Percentiles rank a stretch among this genome's conserved stretches.
These are phyloP conservation scores for Penicillium cosmopolitanum DNA, from an alignment of 495 filamentous ascomycete genomes.

Conservation along the genomic window DNA sequence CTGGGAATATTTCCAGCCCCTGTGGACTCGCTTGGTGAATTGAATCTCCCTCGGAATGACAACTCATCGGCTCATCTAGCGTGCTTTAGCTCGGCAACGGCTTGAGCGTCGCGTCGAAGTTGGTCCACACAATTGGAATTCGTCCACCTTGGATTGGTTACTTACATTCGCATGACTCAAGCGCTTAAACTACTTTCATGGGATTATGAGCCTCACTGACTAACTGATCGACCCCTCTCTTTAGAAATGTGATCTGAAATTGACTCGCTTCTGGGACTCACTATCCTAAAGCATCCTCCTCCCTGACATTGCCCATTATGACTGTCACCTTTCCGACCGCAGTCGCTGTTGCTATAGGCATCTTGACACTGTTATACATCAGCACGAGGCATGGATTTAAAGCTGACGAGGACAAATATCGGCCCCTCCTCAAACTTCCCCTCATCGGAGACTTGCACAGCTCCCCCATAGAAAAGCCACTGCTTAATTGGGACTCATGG, in stretches of 20 bases:
- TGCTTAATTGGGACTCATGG: conserved; percentile 35
- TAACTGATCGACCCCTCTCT: not conserved
- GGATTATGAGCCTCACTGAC: not conserved
- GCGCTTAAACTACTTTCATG: not conserved
- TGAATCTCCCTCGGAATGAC: not conserved
- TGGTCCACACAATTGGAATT: not conserved
- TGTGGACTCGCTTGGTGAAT: too few relatives aligned
- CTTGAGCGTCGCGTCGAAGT: not conserved
- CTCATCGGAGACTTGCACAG: conserved; percentile 35
- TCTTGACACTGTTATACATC: not conserved
- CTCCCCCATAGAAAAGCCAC: conserved; percentile 30
- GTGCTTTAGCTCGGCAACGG: not conserved
- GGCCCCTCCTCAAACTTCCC: conserved; percentile 28
- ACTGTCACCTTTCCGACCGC: not conserved
- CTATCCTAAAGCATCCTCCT: not conserved
- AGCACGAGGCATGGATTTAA: not conserved
- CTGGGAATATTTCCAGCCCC: too few relatives aligned
- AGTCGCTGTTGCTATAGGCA: not conserved
- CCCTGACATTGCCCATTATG: not conserved
- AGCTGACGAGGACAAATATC: not conserved
- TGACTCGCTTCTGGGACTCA: not conserved
- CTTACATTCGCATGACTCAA: not conserved
- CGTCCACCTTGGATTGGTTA: not conserved
- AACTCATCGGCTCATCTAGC: not conserved
- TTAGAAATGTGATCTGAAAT: not conserved